Base-by-base conservation (phyloP, 2,329 filamentous ascomycete genomes). In the Simplicillium sp. region DNA sequence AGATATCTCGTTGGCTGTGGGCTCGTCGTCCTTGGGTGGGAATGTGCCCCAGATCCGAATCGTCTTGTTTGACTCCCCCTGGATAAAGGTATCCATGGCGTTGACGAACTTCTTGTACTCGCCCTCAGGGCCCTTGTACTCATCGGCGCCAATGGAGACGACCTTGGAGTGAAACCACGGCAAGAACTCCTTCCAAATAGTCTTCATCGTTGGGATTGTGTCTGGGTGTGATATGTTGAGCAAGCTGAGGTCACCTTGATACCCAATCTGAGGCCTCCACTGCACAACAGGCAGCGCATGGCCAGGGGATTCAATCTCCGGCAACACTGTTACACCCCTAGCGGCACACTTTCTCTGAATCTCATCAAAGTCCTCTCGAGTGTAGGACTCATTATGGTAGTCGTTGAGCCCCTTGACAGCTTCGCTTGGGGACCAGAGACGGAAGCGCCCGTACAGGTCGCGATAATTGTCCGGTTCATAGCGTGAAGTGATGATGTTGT, bases 301-400 rank as follows among this genome's bases (percentile, higher is more conserved):
- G 0, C 75, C 75, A 0, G 75, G 75, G 0, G 73, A 65, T 50
- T 80, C 75, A 16, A 80, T 75, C 52, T 80, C 75, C 0, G 75
- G 74, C 7, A 79, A 62, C 1, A 80, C 58, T 1, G 75, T 77
- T 1, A 80, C 68, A 5, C 76, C 76, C 4, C 74, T 63, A 1
- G 63, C 56, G 1, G 67, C 74, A 46, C 75, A 80, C 34, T 64
- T 58, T 0, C 52, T 48, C 48, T 80, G 73, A 6, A 80, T 64
- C 3, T 65, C 55, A 17, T 73, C 69, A 45, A 75, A 76, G 4
- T 73, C 65, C 0, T 56, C 53, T 7, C 62, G 59, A 1, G 66
- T 68, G 36, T 77, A 73, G 0, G 74, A 75, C 47, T 79, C 74
- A 42, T 77, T 77, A 15, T 52, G 48, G 38, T 68, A 54, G n/a